Base-by-base conservation (phyloP, 2,329 filamentous ascomycete genomes). In the Pseudogymnoascus sp. region DNA sequence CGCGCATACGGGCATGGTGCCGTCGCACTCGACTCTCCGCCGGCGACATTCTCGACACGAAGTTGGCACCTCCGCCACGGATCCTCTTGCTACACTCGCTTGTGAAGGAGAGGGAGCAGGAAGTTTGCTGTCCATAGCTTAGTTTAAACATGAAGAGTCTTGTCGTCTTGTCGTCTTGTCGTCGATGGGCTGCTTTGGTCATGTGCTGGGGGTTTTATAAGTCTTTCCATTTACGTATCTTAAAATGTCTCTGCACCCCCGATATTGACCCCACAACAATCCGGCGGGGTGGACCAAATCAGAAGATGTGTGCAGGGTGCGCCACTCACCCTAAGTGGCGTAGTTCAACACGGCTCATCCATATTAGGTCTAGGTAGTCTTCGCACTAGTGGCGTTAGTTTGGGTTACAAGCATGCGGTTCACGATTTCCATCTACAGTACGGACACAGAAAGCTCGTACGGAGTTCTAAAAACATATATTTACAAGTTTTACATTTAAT, bases 21-120 rank as follows among this genome's bases (percentile, higher is more conserved):
- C 58, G 31, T 59, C 58, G 33, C 58, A 59, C 15, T 59, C 38
- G 58, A 42, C 58, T 29, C 38, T 41, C 25, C 58, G 58, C 31
- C 58, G 58, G 15, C 38, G 33, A 17, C 58, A 59, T 42, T 59
- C 58, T 38, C 58, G 58, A 59, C 58, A 59, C n/a, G 58, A 59
- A 27, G 58, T 59, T 29, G 58, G 58, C 33, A 10, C 58, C 21
- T 59, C 58, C 21, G 58, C 31, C 33, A 36, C 58, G 12, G 29
- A 12, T n/a, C 58, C 58, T 59, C 31, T 59, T 29, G 29, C 55
- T 59, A 36, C 33, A 21, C 35, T 38, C 27, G 58, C 33, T 33
- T 15, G n/a, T 12, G 58, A 41, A 27, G 58, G 58, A 38, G 58
- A 59, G 25, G 17, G 13, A 29, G 5, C 15, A 15, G 58, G 33